Evolutionary conservation across 106 monocot species (phyloP).

Genomic region (Apostasia ramifera): DNA sequence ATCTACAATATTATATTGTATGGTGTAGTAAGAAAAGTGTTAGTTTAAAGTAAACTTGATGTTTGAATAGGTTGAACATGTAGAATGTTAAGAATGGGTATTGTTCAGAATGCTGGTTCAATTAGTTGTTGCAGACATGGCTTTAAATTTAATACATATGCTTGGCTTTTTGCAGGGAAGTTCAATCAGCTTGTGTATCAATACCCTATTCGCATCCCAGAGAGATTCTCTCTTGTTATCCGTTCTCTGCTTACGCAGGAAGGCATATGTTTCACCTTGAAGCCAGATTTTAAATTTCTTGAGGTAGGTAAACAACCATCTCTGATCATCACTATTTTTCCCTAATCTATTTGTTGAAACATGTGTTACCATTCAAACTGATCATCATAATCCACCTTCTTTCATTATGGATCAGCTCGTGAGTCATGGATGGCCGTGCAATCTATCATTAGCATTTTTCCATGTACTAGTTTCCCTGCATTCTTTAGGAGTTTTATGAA

Average conservation of each 20-base stretch:
- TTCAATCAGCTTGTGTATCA: constrained; percentile 99
- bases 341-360: neutral
- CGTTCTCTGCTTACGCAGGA: constrained; percentile 98
- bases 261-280: constrained; percentile 90
- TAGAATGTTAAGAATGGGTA: no score
- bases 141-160: neutral
- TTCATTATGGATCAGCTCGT: neutral
- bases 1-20: no score
- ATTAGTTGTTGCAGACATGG: neutral
- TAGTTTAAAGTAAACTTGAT: no score
- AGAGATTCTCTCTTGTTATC: constrained; percentile 97
- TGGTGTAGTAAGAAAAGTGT: no score
- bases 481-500: no score
- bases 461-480: no score
- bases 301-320: constrained; percentile 75
- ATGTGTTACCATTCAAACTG: neutral
- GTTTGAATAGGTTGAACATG: no score
- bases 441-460: no score
- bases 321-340: neutral
- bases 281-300: constrained; percentile 98
- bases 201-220: constrained; percentile 94
- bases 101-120: no score
- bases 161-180: constrained; percentile 55
- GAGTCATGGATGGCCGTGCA: neutral
- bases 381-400: no score